Evolutionary conservation across 1,284 basidiomycete species (phyloP).

Genomic region (Microbotryum lychnidis-dioicae): DNA sequence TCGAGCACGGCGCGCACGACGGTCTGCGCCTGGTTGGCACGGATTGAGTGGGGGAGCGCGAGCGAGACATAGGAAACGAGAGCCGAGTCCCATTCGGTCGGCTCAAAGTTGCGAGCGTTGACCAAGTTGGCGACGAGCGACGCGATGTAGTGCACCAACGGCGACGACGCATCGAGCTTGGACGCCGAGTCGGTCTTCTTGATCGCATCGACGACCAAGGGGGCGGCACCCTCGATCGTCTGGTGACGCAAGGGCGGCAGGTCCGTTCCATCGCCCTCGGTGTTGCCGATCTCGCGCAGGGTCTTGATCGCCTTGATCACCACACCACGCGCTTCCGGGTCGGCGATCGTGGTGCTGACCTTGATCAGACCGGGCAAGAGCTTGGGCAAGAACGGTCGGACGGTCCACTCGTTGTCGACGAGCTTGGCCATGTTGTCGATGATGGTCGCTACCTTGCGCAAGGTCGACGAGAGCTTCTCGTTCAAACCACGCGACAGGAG

Average conservation of each 20-base stretch:
- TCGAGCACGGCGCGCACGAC: slow-evolving; percentile 80
- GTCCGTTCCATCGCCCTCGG: slow-evolving; percentile 71
- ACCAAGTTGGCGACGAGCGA: slow-evolving; percentile 74
- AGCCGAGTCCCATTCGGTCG: slow-evolving; percentile 69
- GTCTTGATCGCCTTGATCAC: slow-evolving; percentile 82
- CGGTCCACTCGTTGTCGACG: slow-evolving; percentile 87
- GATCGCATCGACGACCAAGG: slow-evolving; percentile 64
- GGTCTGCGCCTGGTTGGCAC: slow-evolving; percentile 56
- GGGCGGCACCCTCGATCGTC: slow-evolving; percentile 58
- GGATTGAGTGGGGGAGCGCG: slow-evolving; percentile 46
- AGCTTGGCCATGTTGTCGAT: slow-evolving; percentile 98
- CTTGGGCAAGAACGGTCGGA: slow-evolving; percentile 92
- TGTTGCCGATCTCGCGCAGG: slow-evolving; percentile 84
- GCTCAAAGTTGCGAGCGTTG: slow-evolving; percentile 85
- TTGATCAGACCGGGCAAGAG: slow-evolving; percentile 90
- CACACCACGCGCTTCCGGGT: slow-evolving; percentile 88
- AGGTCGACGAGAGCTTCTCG: slow-evolving; percentile 89
- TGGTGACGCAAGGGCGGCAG: slow-evolving; percentile 71
- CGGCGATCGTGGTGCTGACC: slow-evolving; percentile 82
- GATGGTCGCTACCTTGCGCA: slow-evolving; percentile 95
- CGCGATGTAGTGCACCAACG: slow-evolving; percentile 62
- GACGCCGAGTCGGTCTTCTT: slow-evolving; percentile 61
- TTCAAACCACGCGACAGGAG: slow-evolving; percentile 89
- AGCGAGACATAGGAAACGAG: slow-evolving; percentile 70
- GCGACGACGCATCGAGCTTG: slow-evolving; percentile 46